Evolutionary conservation across 257 asterid species (phyloP), one percentile per base, ranked within the genome.

Genomic region (Scutellaria minor): DNA sequence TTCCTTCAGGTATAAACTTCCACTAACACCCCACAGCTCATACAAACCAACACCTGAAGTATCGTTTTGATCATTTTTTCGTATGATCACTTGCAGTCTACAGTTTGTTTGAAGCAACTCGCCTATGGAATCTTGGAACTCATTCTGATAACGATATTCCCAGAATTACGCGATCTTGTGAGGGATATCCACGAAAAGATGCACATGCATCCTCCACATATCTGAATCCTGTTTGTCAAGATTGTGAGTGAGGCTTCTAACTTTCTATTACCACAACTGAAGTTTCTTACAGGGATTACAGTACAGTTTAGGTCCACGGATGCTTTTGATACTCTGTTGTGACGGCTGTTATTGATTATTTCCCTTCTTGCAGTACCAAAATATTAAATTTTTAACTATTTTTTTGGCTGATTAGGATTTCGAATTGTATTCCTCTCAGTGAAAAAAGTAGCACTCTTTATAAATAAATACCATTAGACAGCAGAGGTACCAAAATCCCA

Each of bases 111-210:
- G 77, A 90, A 93, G 92, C 98, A 93, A 84, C 88, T 93, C 51
- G 94, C 84, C 0, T 92, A 87, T 70, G 97, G 86, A 70, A 91
- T 92, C 72, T 74, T 92, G 45, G 98, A 92, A 81, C 95, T 90
- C 27, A 78, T 87, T 54, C 88, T 92, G 31, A 68, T 90, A 54
- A 80, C 97, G 8, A 59, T 90, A 54, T 92, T 87, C 72, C 98
- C 98, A 24, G 97, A 92, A 85, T 54, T 92, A 80, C 89, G 82
- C 48, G 88, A 84, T 52, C 66, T 88, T 39, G 79, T 89, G 82
- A 77, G 80, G 77, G 92, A 90, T 74, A 86, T 87, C 79, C 97
- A 87, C 62, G 86, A 90, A 73, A 87, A 85, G 87, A 77, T 81
- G 83, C 90, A 74, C 9, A 60, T 68, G 73, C 78, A 88, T 74